Evolutionary conservation across 129 eudicot species (phyloP).

Genomic region (Lactuca saligna): DNA sequence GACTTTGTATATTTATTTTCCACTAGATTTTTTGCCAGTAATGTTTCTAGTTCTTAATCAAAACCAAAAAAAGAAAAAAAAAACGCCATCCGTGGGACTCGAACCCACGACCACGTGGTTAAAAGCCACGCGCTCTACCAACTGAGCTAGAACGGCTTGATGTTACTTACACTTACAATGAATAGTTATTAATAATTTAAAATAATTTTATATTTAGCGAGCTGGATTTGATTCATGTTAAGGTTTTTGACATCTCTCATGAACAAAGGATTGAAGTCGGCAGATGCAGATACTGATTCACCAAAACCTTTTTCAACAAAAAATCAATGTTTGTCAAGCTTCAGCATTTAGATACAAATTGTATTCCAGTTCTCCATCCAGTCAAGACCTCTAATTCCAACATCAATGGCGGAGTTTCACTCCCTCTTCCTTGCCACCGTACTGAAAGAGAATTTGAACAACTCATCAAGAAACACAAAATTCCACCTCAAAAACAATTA

Average conservation of each 20-base stretch:
- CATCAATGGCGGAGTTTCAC: slow-evolving; percentile 32
- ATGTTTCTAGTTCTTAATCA: background rate
- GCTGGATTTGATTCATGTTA: background rate
- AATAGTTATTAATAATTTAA: too few relatives aligned
- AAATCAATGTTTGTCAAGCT: slow-evolving; percentile 45
- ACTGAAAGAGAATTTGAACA: slow-evolving; percentile 19
- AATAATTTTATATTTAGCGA: background rate
- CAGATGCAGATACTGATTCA: background rate
- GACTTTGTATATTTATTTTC: too few relatives aligned
- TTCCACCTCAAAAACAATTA: slow-evolving; percentile 19
- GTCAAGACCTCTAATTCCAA: slow-evolving; percentile 29
- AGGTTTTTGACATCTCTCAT: background rate
- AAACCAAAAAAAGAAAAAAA: background rate
- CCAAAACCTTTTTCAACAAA: background rate
- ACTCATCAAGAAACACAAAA: slow-evolving; percentile 33
- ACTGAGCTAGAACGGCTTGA: slow-evolving; percentile 63
- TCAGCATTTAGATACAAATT: slow-evolving; percentile 46
- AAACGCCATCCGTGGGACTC: slow-evolving; percentile 58
- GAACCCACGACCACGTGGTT: slow-evolving; percentile 99
- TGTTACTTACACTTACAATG: too few relatives aligned
- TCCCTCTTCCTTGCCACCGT: slow-evolving; percentile 29
- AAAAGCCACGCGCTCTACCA: slow-evolving; percentile 99
- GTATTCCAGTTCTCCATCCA: slow-evolving; percentile 38
- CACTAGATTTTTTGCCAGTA: too few relatives aligned
- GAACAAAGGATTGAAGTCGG: background rate